phyloP scores from a whole-genome alignment of 306 rosid species.

The Spatholobus suberectus region DNA sequence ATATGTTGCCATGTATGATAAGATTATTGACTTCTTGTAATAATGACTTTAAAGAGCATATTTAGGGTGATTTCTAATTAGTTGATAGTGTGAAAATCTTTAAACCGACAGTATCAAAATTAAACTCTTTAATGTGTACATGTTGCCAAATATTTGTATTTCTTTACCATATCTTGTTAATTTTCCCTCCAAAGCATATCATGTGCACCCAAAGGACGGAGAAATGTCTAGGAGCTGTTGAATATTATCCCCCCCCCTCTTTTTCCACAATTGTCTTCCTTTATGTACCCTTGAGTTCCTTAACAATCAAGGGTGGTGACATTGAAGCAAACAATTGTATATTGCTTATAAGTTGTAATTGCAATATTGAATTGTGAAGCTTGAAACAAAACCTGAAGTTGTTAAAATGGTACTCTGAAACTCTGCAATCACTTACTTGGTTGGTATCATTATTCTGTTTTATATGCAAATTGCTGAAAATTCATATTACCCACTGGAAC shows the following conservation, averaged over 20 bases:
- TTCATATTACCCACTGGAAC: not conserved
- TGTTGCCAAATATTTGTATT: not conserved
- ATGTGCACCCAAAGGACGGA: not conserved
- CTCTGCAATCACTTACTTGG: not conserved
- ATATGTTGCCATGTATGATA: not conserved
- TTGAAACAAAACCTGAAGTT: not conserved
- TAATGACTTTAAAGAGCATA: not conserved
- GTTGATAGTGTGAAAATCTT: not conserved
- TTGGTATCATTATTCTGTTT: conserved; percentile 7
- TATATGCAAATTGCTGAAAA: conserved; percentile 24
- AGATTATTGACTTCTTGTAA: not conserved
- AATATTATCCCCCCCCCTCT: not conserved
- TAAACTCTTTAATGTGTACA: not conserved
- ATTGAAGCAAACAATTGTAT: not conserved
- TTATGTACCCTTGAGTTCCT: not conserved
- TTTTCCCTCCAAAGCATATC: conserved; percentile 27
- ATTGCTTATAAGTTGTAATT: conserved; percentile 26
- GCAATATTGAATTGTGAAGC: not conserved
- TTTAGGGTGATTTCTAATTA: not conserved
- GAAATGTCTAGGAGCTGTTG: not conserved
- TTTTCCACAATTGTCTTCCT: not conserved
- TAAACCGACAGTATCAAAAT: not conserved
- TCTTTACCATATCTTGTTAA: not conserved
- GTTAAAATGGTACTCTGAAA: not conserved
- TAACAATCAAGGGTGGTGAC: not conserved